Conservation (phyloP, 2,329 filamentous ascomycete species). For the Aureobasidium sp. region DNA sequence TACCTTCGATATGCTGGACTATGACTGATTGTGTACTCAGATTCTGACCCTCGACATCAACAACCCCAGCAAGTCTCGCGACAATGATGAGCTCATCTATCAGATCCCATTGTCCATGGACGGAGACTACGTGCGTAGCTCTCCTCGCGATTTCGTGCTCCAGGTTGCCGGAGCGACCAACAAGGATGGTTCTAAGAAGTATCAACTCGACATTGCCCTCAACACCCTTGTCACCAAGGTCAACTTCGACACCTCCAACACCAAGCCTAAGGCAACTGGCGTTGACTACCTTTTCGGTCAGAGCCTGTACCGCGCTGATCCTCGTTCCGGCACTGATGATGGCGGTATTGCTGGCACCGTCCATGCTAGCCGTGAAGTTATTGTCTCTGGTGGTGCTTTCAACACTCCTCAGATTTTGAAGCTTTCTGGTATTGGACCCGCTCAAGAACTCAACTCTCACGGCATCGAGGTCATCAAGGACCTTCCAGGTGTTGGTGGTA, state of each 20-base stretch:
- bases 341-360: conserved; percentile 34
- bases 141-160: conserved; percentile 49
- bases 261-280: conserved; percentile 39
- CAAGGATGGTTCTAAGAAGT: conserved; percentile 42
- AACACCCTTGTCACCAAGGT: conserved; percentile 60
- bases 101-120: conserved; percentile 50
- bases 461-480: conserved; percentile 47
- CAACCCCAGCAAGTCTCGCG: conserved; percentile 29
- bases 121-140: conserved; percentile 36
- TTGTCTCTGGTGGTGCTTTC: conserved; percentile 46
- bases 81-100: conserved; percentile 41
- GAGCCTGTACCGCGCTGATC: conserved; percentile 32
- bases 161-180: conserved; percentile 41
- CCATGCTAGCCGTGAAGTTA: conserved; percentile 35
- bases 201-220: conserved; percentile 47
- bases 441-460: conserved; percentile 42
- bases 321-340: conserved; percentile 20
- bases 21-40: neutral
- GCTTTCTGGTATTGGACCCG: conserved; percentile 54
- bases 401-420: conserved; percentile 58
- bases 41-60: conserved; percentile 40
- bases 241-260: conserved; percentile 53
- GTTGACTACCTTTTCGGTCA: conserved; percentile 34
- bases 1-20: too few species aligned
- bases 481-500: conserved; percentile 54